Evolutionary conservation across 495 filamentous ascomycete species (phyloP).

Genomic region (Neurospora intermedia): DNA sequence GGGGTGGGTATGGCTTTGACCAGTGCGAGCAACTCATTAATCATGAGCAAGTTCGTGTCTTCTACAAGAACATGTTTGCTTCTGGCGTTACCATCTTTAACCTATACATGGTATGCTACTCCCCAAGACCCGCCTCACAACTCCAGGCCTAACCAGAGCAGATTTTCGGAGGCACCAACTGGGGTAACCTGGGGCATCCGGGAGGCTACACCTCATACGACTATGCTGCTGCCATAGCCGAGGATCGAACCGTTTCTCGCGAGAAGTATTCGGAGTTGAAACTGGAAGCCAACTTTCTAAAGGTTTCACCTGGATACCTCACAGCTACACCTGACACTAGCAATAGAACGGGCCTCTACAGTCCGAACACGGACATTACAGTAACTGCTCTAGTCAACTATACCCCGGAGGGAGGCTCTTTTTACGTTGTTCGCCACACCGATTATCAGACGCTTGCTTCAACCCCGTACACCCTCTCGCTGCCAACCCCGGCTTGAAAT

Average conservation of each 20-base stretch:
- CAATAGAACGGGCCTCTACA: conserved; percentile 19
- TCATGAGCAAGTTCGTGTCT: conserved; percentile 62
- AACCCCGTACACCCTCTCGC: conserved; percentile 43
- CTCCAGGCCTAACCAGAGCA: conserved; percentile 11
- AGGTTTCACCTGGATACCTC: conserved; percentile 57
- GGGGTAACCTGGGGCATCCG: conserved; percentile 69
- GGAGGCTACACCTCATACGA: conserved; percentile 69
- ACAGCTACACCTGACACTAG: conserved; percentile 36
- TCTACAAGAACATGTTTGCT: conserved; percentile 70
- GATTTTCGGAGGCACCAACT: conserved; percentile 70
- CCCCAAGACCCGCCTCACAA: conserved; percentile 5
- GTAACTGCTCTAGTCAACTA: conserved; percentile 46
- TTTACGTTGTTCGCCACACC: conserved; percentile 55
- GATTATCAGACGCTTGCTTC: conserved; percentile 31
- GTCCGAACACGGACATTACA: conserved; percentile 43
- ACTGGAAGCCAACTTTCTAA: conserved; percentile 60
- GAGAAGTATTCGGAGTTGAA: conserved; percentile 78
- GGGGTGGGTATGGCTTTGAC: conserved; percentile 59
- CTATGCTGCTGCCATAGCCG: conserved; percentile 56
- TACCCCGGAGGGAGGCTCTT: conserved; percentile 30
- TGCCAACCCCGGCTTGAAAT: conserved; percentile 50
- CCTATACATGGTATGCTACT: conserved; percentile 49
- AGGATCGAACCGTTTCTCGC: conserved; percentile 49
- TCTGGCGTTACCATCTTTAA: conserved; percentile 38
- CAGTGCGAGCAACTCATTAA: conserved; percentile 54